Evolutionary conservation across 2,329 filamentous ascomycete genomes (phyloP), one percentile per base, ranked within the genome.

Genomic region (Elsinoe perseae): DNA sequence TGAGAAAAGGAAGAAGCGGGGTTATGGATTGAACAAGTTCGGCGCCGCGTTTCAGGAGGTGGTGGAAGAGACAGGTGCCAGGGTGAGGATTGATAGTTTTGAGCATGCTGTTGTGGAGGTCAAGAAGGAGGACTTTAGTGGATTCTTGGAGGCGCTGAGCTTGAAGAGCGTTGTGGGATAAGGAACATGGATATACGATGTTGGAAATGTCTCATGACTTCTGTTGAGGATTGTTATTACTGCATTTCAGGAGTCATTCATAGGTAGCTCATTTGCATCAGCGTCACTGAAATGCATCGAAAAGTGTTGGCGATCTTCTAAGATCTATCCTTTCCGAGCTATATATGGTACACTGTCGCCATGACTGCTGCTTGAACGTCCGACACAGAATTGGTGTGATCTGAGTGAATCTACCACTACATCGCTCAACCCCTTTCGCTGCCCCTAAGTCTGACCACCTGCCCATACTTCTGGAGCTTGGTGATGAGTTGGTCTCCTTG

Each of bases 381-480:
- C n/a, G n/a, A n/a, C n/a, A 12, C 40, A 12, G n/a, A 8, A 7
- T 25, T 44, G 21, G 20, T 14, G 40, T 20, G 5, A n/a, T 25
- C 9, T 38, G 12, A n/a, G n/a, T n/a, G n/a, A 14, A 36, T 36
- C 32, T 36, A 14, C 32, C 5, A 36, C 32, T 14, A 3, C 14
- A 8, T 50, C 36, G 20, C 25, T 61, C 58, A 95, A 65, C 89
- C 89, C 66, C 93, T 83, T 79, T 98, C 93, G 69, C 92, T 97
- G 38, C 93, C 93, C 66, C 93, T 83, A 74, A 98, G 78, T 68
- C 93, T 83, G 62, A 98, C 93, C 2, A 93, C 87, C 74, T 98
- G 93, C 43, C 93, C 93, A 72, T 98, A 98, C 80, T 98, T 98
- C 76, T 98, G 93, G 64, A 98, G 78, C 80, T 98, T 98, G 58